Percentiles rank a stretch among this genome's conserved stretches.
These are phyloP conservation scores for Fusarium sp. DNA, from an alignment of 2,329 filamentous ascomycete species.

Conservation along the genomic window DNA sequence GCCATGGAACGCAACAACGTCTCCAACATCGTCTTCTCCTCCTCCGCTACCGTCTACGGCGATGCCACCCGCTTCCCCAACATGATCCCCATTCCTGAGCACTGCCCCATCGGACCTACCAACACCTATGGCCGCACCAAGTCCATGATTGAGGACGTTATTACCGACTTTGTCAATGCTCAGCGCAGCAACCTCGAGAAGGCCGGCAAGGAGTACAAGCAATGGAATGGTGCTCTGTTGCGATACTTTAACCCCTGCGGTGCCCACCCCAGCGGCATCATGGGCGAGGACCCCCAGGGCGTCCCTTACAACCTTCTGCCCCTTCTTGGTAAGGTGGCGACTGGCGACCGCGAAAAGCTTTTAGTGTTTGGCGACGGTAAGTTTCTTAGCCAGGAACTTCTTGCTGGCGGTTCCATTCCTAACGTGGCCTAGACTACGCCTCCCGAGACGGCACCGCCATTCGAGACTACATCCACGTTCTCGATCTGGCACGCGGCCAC, in stretches of 20 bases:
- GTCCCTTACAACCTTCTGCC: conserved; percentile 97
- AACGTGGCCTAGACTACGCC: conserved; percentile 78
- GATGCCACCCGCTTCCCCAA: conserved; percentile 95
- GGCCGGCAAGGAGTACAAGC: conserved; percentile 80
- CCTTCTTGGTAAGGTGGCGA: conserved; percentile 94
- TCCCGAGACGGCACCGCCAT: conserved; percentile 95
- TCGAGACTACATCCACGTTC: conserved; percentile 97
- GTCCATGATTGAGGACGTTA: conserved; percentile 90
- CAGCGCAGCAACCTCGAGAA: conserved; percentile 88
- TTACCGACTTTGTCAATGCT: conserved; percentile 90
- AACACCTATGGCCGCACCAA: conserved; percentile 99
- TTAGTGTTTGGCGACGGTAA: conserved; percentile 93
- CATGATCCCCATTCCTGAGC: conserved; percentile 99
- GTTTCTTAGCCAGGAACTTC: conserved; percentile 47
- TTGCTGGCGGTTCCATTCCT: conserved; percentile 21
- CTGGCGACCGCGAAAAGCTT: conserved; percentile 94
- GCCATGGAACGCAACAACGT: conserved; percentile 93
- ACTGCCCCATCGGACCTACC: conserved; percentile 95
- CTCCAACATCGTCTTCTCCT: conserved; percentile 98
- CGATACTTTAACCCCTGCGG: conserved; percentile 99
- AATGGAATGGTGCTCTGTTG: conserved; percentile 94
- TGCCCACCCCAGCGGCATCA: conserved; percentile 93
- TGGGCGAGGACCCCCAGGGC: conserved; percentile 98
- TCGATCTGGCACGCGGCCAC: conserved; percentile 90
- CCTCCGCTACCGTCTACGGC: conserved; percentile 97